Conservation (phyloP, 768 basidiomycete species). For the Boletus subcaerulescens region DNA sequence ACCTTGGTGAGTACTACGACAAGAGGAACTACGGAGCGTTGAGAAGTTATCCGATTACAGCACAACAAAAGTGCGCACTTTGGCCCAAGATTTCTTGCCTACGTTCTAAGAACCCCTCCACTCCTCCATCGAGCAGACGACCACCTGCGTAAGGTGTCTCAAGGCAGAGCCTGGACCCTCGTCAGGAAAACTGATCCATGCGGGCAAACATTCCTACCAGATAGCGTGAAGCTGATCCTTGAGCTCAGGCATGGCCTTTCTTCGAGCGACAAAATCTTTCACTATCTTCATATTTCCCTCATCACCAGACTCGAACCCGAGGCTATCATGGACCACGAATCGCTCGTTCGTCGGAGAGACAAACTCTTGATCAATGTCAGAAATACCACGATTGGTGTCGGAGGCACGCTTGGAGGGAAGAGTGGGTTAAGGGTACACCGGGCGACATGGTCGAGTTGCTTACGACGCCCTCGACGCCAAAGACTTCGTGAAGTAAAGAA, state of each 20-base stretch:
- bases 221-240: conserved; percentile 13
- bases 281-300: conserved; percentile 2
- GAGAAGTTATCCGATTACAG: not conserved
- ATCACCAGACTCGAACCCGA: conserved; percentile 13
- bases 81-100: conserved; percentile 9
- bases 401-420: conserved; percentile 3
- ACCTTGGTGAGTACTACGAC: conserved; percentile 17
- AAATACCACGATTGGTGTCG: not conserved
- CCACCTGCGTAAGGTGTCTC: conserved; percentile 13
- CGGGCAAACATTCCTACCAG: conserved; percentile 1
- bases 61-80: not conserved
- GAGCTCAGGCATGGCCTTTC: not conserved
- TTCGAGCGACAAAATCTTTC: conserved; percentile 1
- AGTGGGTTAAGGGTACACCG: not conserved
- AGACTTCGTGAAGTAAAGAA: conserved; percentile 8
- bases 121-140: conserved; percentile 12
- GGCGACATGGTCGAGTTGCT: not conserved
- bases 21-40: conserved; percentile 1
- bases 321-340: conserved; percentile 5
- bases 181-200: not conserved
- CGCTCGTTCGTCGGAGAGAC: conserved; percentile 9
- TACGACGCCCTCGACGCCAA: conserved; percentile 12
- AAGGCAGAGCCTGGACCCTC: conserved; percentile 12
- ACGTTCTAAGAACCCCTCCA: conserved; percentile 6
- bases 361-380: conserved; percentile 15